Evolutionary conservation across 129 eudicot species (phyloP).

Genomic region (Flaveria bidentis): DNA sequence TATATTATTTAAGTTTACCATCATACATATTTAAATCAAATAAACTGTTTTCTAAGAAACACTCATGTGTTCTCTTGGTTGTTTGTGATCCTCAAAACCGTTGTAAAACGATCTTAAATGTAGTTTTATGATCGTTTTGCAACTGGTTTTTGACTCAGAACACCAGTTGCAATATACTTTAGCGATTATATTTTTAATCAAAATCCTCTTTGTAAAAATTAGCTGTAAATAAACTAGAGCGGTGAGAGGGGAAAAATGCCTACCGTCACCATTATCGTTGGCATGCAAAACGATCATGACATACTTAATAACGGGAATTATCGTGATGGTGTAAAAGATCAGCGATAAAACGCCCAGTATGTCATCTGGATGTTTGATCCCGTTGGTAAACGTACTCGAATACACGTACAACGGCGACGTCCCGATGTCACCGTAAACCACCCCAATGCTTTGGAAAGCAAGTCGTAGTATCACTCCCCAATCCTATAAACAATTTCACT

Average conservation of each 20-base stretch:
- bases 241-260: neutral
- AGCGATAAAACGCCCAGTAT: slow-evolving; percentile 67
- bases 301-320: slow-evolving; percentile 75
- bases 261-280: slow-evolving; percentile 88
- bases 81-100: no score
- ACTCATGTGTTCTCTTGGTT: neutral
- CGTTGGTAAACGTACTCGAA: slow-evolving; percentile 52
- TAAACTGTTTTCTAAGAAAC: neutral
- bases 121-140: no score
- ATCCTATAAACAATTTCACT: slow-evolving; percentile 16
- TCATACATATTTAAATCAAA: neutral
- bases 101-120: no score
- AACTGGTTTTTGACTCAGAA: no score
- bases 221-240: neutral
- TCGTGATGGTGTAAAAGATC: slow-evolving; percentile 69
- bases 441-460: slow-evolving; percentile 86
- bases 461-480: slow-evolving; percentile 60
- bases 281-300: slow-evolving; percentile 71
- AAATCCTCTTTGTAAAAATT: no score
- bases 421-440: slow-evolving; percentile 84
- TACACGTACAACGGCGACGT: slow-evolving; percentile 86
- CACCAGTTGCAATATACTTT: no score
- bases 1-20: neutral
- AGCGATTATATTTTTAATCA: no score
- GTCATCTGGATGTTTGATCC: slow-evolving; percentile 68